Evolutionary conservation across 208 protist species (phyloP), one percentile per base, ranked within the genome.

Genomic region (Kentomonas sorsogonicus): DNA sequence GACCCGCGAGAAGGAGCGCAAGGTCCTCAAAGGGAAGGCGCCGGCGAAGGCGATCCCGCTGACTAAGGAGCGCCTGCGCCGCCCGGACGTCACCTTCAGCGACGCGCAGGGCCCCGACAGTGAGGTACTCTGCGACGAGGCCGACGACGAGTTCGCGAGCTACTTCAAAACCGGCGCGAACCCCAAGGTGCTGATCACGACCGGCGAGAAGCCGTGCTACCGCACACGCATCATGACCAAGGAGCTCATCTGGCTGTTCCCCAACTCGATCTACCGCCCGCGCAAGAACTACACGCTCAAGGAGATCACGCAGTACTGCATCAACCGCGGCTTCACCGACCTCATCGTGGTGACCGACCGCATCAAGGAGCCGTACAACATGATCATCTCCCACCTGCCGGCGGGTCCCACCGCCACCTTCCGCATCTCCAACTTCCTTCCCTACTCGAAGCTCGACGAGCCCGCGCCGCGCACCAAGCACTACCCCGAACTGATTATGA

Each of bases 401-500:
- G 61, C 91, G 31, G 94, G 94, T 1, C 90, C 91, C 18, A 96
- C 90, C 3, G 87, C 88, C 29, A 87, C 78, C 9, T 97, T 96
- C 30, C 71, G 90, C 18, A 63, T 97, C 1, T 91, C 83, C 13
- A 94, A 93, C 58, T 89, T 96, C 41, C 46, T 94, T 13, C 74
- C 76, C 56, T 69, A 91, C 67, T 63, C 68, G 6, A 71, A 97
- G 57, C 61, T 97, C 10, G 78, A 86, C 36, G 81, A 93, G 56
- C 66, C 81, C 1, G 91, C 81, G 16, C 75, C 79, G 53, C 75
- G 85, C 16, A 93, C 87, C n/a, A 78, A 95, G 55, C 91, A 97
- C 72, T 94, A 93, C 63, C 94, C 94, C 1, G 88, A 96, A 68
- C 76, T 97, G 13, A 96, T 96, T 63, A 89, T 97, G 55, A 96